Percentiles rank a stretch among this genome's conserved stretches.
Evolutionary conservation across 495 filamentous ascomycete species (phyloP).

Genomic region (Letharia columbiana): DNA sequence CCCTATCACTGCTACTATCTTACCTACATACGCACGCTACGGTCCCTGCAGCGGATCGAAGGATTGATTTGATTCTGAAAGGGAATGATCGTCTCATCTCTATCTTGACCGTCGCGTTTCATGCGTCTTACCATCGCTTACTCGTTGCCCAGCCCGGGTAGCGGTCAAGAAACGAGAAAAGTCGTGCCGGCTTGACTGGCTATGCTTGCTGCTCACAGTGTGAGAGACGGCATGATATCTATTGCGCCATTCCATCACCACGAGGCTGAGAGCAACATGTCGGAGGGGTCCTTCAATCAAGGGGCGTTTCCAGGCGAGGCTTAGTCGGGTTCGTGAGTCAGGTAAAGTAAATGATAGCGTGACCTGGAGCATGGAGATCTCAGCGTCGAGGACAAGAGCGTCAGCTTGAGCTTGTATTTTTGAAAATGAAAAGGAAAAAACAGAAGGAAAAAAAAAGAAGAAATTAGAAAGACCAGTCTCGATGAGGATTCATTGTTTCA

Average conservation of each 20-base stretch:
- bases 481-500: neutral
- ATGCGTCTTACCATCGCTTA: neutral
- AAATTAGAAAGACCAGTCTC: no score
- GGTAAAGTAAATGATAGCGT: neutral
- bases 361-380: neutral
- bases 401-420: no score
- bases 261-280: no score
- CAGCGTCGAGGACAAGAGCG: no score
- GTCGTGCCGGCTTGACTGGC: constrained; percentile 11
- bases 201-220: neutral
- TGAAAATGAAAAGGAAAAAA: no score
- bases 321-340: no score
- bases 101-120: constrained; percentile 11
- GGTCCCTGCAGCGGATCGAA: constrained; percentile 6
- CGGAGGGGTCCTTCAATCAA: no score
- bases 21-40: neutral
- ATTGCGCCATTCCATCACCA: constrained; percentile 7
- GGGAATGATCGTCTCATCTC: neutral
- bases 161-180: constrained; percentile 5
- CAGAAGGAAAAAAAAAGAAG: no score
- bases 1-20: neutral
- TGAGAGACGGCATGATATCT: constrained; percentile 14
- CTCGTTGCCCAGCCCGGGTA: neutral
- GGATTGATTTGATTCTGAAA: constrained; percentile 3
- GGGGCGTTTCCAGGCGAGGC: no score